phyloP scores from a whole-genome alignment of 129 eudicot genomes.

The Flaveria trinervia region DNA sequence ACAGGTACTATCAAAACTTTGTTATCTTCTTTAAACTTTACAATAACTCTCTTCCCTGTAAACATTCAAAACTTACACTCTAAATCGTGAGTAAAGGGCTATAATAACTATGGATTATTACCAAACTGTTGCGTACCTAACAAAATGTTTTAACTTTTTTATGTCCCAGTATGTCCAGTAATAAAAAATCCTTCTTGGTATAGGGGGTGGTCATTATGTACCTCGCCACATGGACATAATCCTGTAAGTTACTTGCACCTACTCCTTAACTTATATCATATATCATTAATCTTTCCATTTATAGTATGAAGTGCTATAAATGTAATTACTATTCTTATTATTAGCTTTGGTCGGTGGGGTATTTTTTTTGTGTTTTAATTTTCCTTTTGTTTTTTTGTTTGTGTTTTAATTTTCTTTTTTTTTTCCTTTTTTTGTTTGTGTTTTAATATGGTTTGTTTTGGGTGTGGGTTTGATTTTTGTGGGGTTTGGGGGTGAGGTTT shows the following conservation, averaged over 20 bases:
- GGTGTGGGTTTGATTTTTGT: too few species aligned
- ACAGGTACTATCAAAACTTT: constrained; percentile 50
- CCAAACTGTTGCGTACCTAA: constrained; percentile 13
- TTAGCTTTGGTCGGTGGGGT: too few species aligned
- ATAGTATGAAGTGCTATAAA: background rate
- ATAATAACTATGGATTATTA: background rate
- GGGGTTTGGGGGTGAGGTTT: too few species aligned
- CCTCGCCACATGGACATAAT: constrained; percentile 94
- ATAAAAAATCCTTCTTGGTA: constrained; percentile 70
- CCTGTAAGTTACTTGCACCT: constrained; percentile 45
- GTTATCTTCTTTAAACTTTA: background rate
- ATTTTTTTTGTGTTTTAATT: too few species aligned
- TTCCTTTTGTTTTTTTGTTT: too few species aligned
- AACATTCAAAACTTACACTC: background rate
- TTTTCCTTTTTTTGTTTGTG: too few species aligned
- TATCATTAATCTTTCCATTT: background rate
- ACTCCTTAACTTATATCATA: background rate
- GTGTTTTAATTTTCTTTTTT: too few species aligned
- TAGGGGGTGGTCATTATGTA: constrained; percentile 97
- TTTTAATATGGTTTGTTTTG: too few species aligned
- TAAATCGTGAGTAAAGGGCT: background rate
- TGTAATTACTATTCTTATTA: too few species aligned
- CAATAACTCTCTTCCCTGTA: background rate
- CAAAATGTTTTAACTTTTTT: background rate
- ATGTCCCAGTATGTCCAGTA: constrained; percentile 47